Percentiles rank a stretch among this genome's conserved stretches.
Evolutionary conservation across 371 early-diverging fungal species (phyloP).

Genomic region (Mortierella sp.): DNA sequence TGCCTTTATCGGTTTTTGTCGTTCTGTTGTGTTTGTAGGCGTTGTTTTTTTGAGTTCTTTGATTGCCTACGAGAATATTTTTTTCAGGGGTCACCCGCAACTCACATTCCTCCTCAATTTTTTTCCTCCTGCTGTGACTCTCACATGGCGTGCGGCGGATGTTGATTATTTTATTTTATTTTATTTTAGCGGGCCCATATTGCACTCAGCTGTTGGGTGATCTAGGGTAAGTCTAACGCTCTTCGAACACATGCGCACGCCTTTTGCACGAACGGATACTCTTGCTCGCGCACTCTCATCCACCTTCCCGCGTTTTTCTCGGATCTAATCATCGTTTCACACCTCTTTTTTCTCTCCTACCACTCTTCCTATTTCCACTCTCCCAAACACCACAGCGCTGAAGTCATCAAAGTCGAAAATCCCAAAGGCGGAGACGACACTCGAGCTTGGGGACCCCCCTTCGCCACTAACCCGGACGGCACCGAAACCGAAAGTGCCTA

Average conservation of each 20-base stretch:
- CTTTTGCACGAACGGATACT: neutral
- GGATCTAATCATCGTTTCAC: neutral
- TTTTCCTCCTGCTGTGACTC: neutral
- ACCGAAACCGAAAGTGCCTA: conserved; percentile 82
- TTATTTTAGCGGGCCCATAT: conserved; percentile 79
- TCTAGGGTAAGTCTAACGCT: conserved; percentile 72
- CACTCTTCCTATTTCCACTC: neutral
- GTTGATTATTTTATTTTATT: no score
- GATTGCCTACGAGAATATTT: conserved; percentile 3
- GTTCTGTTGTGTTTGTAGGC: neutral
- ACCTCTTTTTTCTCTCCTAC: neutral
- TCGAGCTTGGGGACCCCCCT: conserved; percentile 88
- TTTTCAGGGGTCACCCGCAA: conserved; percentile 17
- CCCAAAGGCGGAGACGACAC: conserved; percentile 91
- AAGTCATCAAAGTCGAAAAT: conserved; percentile 91
- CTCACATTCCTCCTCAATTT: neutral
- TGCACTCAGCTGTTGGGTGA: conserved; percentile 93
- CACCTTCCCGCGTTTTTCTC: neutral
- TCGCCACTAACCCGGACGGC: conserved; percentile 64
- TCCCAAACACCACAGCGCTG: conserved; percentile 72
- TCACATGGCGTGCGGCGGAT: neutral
- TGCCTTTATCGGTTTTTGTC: neutral
- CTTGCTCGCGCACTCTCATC: no score
- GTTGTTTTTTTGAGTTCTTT: neutral
- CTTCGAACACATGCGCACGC: neutral